Percentiles rank a stretch among this genome's conserved stretches.
These are phyloP conservation scores for Erodium texanum DNA, from an alignment of 441 rosid genomes.

Conservation along the genomic window DNA sequence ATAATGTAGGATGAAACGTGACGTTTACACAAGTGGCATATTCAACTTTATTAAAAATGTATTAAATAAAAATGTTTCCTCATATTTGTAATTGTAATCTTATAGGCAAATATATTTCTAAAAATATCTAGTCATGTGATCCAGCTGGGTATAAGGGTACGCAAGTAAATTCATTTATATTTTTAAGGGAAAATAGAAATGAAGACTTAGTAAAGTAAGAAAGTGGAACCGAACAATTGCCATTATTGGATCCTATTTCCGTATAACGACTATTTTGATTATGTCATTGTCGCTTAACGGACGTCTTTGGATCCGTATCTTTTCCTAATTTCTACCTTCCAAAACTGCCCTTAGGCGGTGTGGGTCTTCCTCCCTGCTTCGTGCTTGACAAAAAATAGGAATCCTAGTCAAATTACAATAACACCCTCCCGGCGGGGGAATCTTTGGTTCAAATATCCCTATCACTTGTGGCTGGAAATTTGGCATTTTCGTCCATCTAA, in stretches of 20 bases:
- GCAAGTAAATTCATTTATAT: background rate
- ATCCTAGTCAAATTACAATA: too few species aligned
- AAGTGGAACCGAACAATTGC: background rate
- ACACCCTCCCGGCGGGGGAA: too few species aligned
- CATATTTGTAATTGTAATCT: background rate
- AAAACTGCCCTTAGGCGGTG: background rate
- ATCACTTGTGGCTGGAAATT: background rate
- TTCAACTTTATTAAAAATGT: background rate
- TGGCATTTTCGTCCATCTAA: background rate
- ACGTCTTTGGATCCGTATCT: constrained; percentile 1
- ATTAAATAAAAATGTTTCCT: background rate
- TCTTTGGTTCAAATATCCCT: too few species aligned
- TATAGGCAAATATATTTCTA: background rate
- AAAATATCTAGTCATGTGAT: too few species aligned
- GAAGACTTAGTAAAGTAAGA: background rate
- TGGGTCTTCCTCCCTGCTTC: background rate
- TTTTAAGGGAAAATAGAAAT: background rate
- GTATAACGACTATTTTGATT: background rate
- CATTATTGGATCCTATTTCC: background rate
- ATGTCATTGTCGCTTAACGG: background rate
- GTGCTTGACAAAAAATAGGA: too few species aligned
- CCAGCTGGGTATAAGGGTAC: background rate
- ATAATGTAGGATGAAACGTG: background rate
- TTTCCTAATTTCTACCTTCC: background rate
- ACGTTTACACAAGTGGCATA: too few species aligned